Evolutionary conservation across 768 basidiomycete species (phyloP), one percentile per base, ranked within the genome.

Genomic region (Tricholoma sp.): DNA sequence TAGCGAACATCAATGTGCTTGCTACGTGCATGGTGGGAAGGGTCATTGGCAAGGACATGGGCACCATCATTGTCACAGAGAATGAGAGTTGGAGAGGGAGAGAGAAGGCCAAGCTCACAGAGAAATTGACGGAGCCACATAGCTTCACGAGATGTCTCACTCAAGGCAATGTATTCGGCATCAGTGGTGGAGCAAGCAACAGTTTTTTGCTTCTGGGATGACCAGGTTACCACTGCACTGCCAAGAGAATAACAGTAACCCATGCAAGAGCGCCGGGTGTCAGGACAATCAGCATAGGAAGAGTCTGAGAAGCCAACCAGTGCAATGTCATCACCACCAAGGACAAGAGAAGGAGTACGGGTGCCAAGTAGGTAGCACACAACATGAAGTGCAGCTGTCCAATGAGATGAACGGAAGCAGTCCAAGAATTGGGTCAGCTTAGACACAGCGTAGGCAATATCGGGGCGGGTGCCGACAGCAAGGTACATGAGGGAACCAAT

Each of bases 1-100:
- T 74, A 71, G 6, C 65, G 57, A 16, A 76, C 63, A 21, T 75
- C 68, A 45, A 79, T 72, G 60, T 79, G 78, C 57, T 76, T 76
- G 5, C 68, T 63, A 18, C 70, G 58, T 0, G 58, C 39, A 50
- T 77, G 74, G 56, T 64, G 64, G 5, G 61, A 52, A 0, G 72
- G 64, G 51, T 78, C 71, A 1, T 64, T 57, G 0, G 71, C 53
- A 3, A 76, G 61, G 2, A 52, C 54, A 22, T 71, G 72, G 0
- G 73, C 64, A 1, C 67, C 68, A 16, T 68, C 60, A 59, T 76
- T 79, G 59, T 79, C 71, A 43, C 61, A 56, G 47, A 4, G 56
- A 22, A 57, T 61, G 24, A 32, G 24, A 54, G 31, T 71, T 6
- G 50, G 41, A 3, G 16, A 45, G 2, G 32, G 41, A 49, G 18